Percentiles rank a stretch among this genome's conserved stretches.
Evolutionary conservation across 2,329 filamentous ascomycete species (phyloP).

Genomic region (Oidium heveae): DNA sequence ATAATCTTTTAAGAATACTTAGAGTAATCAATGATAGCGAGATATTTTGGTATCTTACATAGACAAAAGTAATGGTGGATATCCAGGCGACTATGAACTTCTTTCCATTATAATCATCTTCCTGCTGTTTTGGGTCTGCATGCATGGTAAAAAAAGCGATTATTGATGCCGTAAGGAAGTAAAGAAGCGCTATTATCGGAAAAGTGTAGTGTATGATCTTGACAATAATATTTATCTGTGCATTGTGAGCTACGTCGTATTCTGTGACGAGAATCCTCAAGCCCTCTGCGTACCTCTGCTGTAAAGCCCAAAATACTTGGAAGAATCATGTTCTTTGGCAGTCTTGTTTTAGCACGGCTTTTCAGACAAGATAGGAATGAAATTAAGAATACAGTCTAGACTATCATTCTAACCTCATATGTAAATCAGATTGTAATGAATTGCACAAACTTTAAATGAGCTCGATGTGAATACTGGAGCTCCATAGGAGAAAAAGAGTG

Average conservation of each 20-base stretch:
- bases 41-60: background rate
- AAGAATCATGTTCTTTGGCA: too few relatives aligned
- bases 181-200: background rate
- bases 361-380: too few relatives aligned
- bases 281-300: background rate
- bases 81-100: background rate
- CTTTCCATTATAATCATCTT: background rate
- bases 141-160: background rate
- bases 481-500: background rate
- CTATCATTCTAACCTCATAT: too few relatives aligned
- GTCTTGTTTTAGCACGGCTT: too few relatives aligned
- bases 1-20: background rate
- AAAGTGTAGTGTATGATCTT: background rate
- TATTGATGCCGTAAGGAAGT: background rate
- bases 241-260: background rate
- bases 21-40: background rate
- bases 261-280: background rate
- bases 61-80: background rate
- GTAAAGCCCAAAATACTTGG: too few relatives aligned
- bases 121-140: too few relatives aligned
- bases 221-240: background rate
- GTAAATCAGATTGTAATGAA: too few relatives aligned
- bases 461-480: background rate
- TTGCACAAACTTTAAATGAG: background rate
- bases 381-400: too few relatives aligned